Base-by-base conservation (phyloP, 768 basidiomycete genomes). In the Boletales sp. region DNA sequence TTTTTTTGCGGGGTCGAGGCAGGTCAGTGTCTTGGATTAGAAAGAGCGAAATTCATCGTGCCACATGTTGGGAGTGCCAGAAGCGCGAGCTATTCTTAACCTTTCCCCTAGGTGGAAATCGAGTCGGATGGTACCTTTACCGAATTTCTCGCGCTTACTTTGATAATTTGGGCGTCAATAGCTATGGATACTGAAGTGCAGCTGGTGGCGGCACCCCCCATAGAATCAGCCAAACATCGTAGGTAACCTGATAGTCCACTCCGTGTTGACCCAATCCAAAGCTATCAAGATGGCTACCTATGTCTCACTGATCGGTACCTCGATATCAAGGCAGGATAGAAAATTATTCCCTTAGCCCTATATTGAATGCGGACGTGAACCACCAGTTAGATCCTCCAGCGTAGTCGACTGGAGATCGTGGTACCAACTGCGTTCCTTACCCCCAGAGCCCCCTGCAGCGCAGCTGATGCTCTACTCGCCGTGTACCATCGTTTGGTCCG, bases 361-460 rank as follows among this genome's bases (percentile, higher is more conserved):
- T 40, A 66, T 66, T n/a, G 54, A 58, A 36, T 51, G 57, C 27
- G 58, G 56, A 14, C 50, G 59, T 27, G 68, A 72, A 43, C 65
- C 57, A 2, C 43, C 45, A 27, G 60, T 68, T 10, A 50, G 54
- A 55, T 55, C 66, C 54, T 51, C 64, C 29, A 61, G 66, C 18
- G 57, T 73, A 27, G 54, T 58, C 21, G 71, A 67, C 49, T 78
- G 77, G 77, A 64, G 61, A 30, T 69, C 71, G 21, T 78, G 74
- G 63, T 72, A 77, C 56, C 52, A 66, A 41, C 77, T 76, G 77
- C 71, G 77, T 34, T 65, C 68, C 43, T 57, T 78, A 17, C 69
- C 76, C 34, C 58, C 74, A 35, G 59, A 61, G 21, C 75, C 75
- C 18, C 73, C 74, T 8, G 74, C 73, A 0, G 73, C 69, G 19